Evolutionary conservation across 2,329 filamentous ascomycete genomes (phyloP).

Genomic region (Aspergillus novoparasiticus): DNA sequence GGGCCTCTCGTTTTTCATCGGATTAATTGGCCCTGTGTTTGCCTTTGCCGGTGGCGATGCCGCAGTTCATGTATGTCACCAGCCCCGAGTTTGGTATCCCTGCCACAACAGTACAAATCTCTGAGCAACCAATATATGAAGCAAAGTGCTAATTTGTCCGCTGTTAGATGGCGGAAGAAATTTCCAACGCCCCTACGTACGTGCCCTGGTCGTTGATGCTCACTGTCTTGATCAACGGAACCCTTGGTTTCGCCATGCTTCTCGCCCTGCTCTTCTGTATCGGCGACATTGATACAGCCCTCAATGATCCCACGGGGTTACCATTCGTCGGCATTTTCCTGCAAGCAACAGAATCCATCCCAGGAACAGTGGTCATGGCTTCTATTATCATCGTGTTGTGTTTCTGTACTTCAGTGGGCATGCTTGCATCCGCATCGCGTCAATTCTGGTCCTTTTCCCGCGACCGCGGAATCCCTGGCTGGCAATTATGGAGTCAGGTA

Average conservation of each 20-base stretch:
- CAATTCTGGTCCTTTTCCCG: constrained; percentile 33
- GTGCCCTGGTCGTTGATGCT: constrained; percentile 42
- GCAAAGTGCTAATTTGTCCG: neutral
- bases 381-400: constrained; percentile 33
- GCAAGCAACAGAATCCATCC: constrained; percentile 31
- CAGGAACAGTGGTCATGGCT: constrained; percentile 29
- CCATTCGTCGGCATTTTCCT: constrained; percentile 39
- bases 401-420: constrained; percentile 35
- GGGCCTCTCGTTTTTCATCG: constrained; percentile 44
- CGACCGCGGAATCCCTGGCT: constrained; percentile 30
- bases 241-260: constrained; percentile 40
- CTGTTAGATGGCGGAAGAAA: constrained; percentile 42
- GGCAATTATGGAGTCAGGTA: constrained; percentile 32
- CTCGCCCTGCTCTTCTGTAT: constrained; percentile 43
- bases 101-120: neutral
- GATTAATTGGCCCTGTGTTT: constrained; percentile 39
- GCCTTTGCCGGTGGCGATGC: constrained; percentile 42
- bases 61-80: constrained; percentile 38
- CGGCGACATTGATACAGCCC: constrained; percentile 33
- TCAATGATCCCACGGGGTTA: constrained; percentile 31
- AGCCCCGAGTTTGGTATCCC: neutral
- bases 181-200: constrained; percentile 37
- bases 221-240: constrained; percentile 39
- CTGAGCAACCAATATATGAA: neutral
- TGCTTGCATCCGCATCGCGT: constrained; percentile 50